Evolutionary conservation across 2,329 filamentous ascomycete genomes (phyloP).

Genomic region (Niveomyces coronatus): DNA sequence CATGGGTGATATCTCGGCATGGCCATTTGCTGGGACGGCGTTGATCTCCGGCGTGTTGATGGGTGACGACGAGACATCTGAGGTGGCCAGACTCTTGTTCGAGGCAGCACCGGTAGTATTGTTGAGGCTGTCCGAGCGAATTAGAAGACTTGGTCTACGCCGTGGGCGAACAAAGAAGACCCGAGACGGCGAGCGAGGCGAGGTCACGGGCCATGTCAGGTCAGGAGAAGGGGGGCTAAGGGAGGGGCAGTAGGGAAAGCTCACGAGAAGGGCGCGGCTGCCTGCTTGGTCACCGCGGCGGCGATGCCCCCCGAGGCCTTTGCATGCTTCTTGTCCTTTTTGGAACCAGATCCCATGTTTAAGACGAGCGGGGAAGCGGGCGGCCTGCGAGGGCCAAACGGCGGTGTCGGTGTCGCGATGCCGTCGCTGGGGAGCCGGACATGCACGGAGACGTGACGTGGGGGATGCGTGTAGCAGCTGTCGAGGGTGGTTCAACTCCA

Average conservation of each 20-base stretch:
- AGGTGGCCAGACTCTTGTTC: constrained; percentile 25
- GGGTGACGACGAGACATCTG: constrained; percentile 34
- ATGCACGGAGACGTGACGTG: constrained; percentile 22
- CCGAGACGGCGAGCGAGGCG: constrained; percentile 10
- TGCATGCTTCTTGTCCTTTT: constrained; percentile 46
- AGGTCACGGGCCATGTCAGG: constrained; percentile 14
- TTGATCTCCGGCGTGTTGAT: constrained; percentile 36
- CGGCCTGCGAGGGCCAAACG: constrained; percentile 2
- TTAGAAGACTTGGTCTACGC: too few species aligned
- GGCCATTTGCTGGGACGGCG: constrained; percentile 31
- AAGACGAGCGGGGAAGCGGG: constrained; percentile 8
- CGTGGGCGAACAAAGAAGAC: too few species aligned
- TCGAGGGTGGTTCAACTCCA: neutral
- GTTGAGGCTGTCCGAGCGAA: constrained; percentile 18
- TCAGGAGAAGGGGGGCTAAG: constrained; percentile 12
- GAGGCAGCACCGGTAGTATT: constrained; percentile 22
- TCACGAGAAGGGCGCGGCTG: constrained; percentile 41
- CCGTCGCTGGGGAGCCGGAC: constrained; percentile 22
- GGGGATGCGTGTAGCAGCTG: neutral
- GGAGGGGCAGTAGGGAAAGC: constrained; percentile 24
- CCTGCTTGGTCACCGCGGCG: constrained; percentile 43
- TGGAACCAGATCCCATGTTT: constrained; percentile 24
- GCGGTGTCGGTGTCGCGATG: constrained; percentile 4
- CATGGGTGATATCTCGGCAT: constrained; percentile 33
- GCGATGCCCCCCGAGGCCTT: constrained; percentile 43